A percentile compares a stretch with the other conserved stretches of the same genome.
These are phyloP conservation scores for Ogataea salicorniae DNA, from an alignment of 805 yeast genomes.

Conservation along the genomic window DNA sequence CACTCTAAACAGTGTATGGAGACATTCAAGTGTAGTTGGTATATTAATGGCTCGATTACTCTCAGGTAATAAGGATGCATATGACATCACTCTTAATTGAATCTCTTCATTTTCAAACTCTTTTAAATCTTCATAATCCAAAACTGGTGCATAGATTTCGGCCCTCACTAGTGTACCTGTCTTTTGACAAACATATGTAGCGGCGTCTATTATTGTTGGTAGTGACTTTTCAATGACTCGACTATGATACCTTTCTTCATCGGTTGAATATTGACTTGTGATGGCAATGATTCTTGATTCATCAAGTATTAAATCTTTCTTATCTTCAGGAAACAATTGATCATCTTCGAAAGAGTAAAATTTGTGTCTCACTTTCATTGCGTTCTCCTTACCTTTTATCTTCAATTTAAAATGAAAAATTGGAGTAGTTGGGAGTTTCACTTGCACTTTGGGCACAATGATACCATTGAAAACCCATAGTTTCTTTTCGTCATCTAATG, in stretches of 20 bases:
- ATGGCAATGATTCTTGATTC: not conserved
- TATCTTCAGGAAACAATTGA: slow-evolving; percentile 24
- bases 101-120: slow-evolving; percentile 48
- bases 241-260: slow-evolving; percentile 8
- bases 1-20: slow-evolving; percentile 56
- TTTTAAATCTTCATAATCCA: slow-evolving; percentile 41
- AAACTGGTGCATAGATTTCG: slow-evolving; percentile 47
- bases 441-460: slow-evolving; percentile 18
- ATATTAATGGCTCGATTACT: slow-evolving; percentile 10
- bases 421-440: slow-evolving; percentile 14
- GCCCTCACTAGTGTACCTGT: slow-evolving; percentile 47
- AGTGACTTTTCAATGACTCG: slow-evolving; percentile 17
- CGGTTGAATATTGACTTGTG: slow-evolving; percentile 1
- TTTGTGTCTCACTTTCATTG: slow-evolving; percentile 17
- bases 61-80: slow-evolving; percentile 20
- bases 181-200: slow-evolving; percentile 40
- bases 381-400: slow-evolving; percentile 19
- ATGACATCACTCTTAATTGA: slow-evolving; percentile 41
- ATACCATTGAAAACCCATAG: slow-evolving; percentile 23
- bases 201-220: slow-evolving; percentile 40
- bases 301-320: slow-evolving; percentile 17
- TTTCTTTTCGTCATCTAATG: slow-evolving; percentile 6
- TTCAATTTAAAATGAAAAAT: slow-evolving; percentile 26
- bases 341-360: slow-evolving; percentile 25
- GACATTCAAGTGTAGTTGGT: slow-evolving; percentile 56